Base-by-base conservation (phyloP, 129 eudicot species). In the Pittosporum tobira region DNA sequence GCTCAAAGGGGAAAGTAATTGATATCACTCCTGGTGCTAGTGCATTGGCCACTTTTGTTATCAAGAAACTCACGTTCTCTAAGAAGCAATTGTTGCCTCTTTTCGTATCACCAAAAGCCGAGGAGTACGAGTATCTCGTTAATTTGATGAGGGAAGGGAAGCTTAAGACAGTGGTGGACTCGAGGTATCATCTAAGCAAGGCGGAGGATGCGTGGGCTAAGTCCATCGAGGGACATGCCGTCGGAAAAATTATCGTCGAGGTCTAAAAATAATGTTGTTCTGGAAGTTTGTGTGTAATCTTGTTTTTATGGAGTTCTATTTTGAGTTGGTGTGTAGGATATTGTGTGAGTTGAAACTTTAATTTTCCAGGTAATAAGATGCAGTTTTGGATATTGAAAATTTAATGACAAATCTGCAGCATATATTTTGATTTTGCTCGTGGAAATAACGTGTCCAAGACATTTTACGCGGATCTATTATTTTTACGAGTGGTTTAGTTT, bases 181-280 rank as follows among this genome's bases (percentile, higher is more conserved):
- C 91, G 0, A 84, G 67, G 25, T 59, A 51, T 70, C 83, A 84
- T 19, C 53, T 88, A 58, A 81, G 81, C 65, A 73, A 62, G 58
- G 94, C 83, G 13, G 91, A 81, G 59, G 83, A 79, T 34, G 96
- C 77, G 23, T 84, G 96, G 96, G 88, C 79, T 22, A 84, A 70
- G 83, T 79, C 78, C 56, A 79, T 81, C 0, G 87, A 81, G 30
- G 94, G 96, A 10, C 96, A 88, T 62, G 96, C 85, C 21, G 82
- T 87, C 2, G 96, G 96, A 47, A 88, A 88, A 73, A 74, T 84
- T 45, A 71, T 88, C 5, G 77, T 84, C 48, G 96, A 74, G 67
- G 75, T 72, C 15, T 78, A 58, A 26, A 44, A 18, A 7, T n/a
- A n/a, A n/a, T n/a, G n/a, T n/a, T n/a, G n/a, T n/a, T n/a, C n/a